Evolutionary conservation across 768 basidiomycete species (phyloP), one percentile per base, ranked within the genome.

Genomic region (Amanita fuliginea): DNA sequence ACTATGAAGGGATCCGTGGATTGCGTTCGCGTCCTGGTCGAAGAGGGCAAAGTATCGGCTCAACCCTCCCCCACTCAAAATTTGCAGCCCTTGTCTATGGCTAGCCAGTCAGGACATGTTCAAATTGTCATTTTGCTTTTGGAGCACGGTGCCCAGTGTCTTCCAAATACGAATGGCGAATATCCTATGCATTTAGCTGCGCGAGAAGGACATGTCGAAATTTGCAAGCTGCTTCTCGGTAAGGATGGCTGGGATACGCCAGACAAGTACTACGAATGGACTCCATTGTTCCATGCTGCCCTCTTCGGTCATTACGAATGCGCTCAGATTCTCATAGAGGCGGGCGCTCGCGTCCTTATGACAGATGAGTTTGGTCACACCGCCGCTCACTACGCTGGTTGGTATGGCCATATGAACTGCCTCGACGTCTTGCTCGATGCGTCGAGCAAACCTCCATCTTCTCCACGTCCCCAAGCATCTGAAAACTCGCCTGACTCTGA

Each of bases 251-350:
- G 83, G 81, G 91, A 90, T 64, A 73, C 77, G 6, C 81, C 84
- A 1, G 96, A 99, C 73, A 98, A 94, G 66, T 98, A 95, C 64
- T 87, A 95, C 60, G 91, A 96, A 62, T 97, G 95, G 92, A 98
- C 94, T 6, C 96, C 96, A 21, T 73, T 98, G 39, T 92, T 94
- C 60, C 94, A 98, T 64, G 92, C 96, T 2, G 85, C 93, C 4
- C 83, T 90, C 33, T 84, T 91, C 54, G 93, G 94, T 1, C 85
- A 82, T 54, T 65, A 73, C 14, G 71, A 71, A 6, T 95, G 88
- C 59, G 76, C 97, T 36, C 67, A 69, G 34, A 73, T 87, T n/a
- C 74, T 98, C 18, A 71, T 98, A 6, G 76, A 81, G 42, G 89
- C 87, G 5, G 85, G 89, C 5, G 78, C 83, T 53, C 77, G 84